A percentile compares a stretch with the other conserved stretches of the same genome.
phyloP scores from a whole-genome alignment of 139 green algal species.

The Parachlorella kessleri region DNA sequence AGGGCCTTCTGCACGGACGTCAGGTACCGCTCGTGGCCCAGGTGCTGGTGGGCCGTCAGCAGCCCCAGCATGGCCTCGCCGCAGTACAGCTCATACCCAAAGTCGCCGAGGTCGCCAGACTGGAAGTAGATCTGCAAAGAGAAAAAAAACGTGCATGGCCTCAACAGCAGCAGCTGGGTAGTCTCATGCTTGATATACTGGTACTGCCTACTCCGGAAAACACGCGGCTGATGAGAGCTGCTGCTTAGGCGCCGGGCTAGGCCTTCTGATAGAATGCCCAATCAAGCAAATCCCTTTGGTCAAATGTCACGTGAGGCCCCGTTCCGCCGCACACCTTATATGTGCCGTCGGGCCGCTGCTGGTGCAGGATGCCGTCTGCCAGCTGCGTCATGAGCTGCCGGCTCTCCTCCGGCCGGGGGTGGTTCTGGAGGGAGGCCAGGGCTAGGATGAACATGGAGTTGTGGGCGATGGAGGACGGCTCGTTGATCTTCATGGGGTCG shows the following conservation, averaged over 20 bases:
- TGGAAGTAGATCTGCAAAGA: background rate
- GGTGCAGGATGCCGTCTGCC: slow-evolving; percentile 7
- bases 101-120: background rate
- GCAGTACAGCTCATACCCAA: slow-evolving; percentile 13
- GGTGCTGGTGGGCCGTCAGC: background rate
- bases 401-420: background rate
- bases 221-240: no score
- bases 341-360: slow-evolving; percentile 9
- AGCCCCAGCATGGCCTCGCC: background rate
- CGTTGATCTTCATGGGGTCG: background rate
- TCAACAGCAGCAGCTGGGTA: no score
- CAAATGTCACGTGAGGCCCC: no score
- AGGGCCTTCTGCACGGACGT: background rate
- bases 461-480: slow-evolving; percentile 6
- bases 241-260: no score
- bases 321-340: background rate
- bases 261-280: no score
- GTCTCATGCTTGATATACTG: no score
- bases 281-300: background rate
- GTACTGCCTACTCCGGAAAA: no score
- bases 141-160: no score
- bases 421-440: slow-evolving; percentile 4
- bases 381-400: background rate
- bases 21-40: background rate
- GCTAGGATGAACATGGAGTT: slow-evolving; percentile 7